Base-by-base conservation (phyloP, 2,329 filamentous ascomycete species). In the Phyllosticta citribraziliensis region DNA sequence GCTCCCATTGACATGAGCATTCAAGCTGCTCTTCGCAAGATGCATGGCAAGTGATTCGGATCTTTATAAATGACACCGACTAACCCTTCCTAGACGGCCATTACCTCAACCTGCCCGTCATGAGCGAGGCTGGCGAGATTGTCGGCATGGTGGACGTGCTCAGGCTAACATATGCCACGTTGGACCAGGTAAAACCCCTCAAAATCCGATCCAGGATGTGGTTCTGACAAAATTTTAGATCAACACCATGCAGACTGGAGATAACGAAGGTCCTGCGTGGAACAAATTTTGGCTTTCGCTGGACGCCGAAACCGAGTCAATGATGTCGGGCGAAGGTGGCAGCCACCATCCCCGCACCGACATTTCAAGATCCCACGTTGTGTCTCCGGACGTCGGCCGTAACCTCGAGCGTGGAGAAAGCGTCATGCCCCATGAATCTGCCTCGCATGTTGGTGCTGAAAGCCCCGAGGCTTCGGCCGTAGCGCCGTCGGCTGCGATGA, bases 201-300 rank as follows among this genome's bases (percentile, higher is more conserved):
- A 19, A 3, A 17, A n/a, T 24, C 52, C 20, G 25, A 56, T 56
- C 27, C 17, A 56, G 14, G 14, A n/a, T 8, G 14, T n/a, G 40
- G n/a, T n/a, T 17, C 52, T 64, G 40, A 54, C 9, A 62, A 54
- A 30, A 17, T 57, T 52, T 47, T 65, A 87, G 82, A 86, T 88
- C 71, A 97, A 97, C 79, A 91, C 90, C 63, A 97, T 99, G 87
- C 86, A 84, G 51, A 91, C 87, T 58, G 84, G 84, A 52, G 93
- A 96, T 71, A 91, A 85, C 68, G 94, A 99, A 76, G 94, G 94
- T 0, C 94, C 94, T 5, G 94, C 94, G 6, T 99, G 94, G 94
- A 97, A 97, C 80, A 99, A 97, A 76, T 99, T 99, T 79, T 99
- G 94, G 94, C 81, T 97, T 66, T 97, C 94, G 0, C 86, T 99